Percentiles rank a stretch among this genome's conserved stretches.
phyloP scores from a whole-genome alignment of 352 stramenopile genomes.

The Pythium myriotylum region DNA sequence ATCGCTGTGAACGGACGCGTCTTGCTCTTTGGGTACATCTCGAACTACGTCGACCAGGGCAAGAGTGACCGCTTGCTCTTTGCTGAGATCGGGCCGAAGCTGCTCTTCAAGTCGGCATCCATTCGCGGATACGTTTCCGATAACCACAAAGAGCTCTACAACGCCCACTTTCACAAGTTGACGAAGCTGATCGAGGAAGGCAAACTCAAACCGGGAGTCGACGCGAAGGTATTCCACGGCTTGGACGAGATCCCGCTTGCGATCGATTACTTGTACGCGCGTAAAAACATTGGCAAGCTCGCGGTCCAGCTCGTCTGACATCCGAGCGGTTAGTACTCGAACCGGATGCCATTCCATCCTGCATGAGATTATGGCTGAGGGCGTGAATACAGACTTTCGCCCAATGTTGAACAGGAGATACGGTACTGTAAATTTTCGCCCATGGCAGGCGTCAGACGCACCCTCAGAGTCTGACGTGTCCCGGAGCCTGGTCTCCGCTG shows the following conservation, averaged over 20 bases:
- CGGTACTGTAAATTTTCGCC: no score
- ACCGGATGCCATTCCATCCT: no score
- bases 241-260: constrained; percentile 65
- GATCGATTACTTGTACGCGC: constrained; percentile 73
- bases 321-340: constrained; percentile 13
- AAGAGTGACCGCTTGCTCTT: constrained; percentile 36
- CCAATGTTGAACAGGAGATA: no score
- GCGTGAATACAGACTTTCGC: no score
- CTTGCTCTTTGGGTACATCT: constrained; percentile 63
- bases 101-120: constrained; percentile 32
- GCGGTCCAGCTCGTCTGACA: constrained; percentile 57
- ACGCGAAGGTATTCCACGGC: constrained; percentile 47
- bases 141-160: constrained; percentile 40
- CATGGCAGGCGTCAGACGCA: no score
- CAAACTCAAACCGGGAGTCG: constrained; percentile 57
- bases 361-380: no score
- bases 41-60: constrained; percentile 45
- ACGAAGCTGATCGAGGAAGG: constrained; percentile 48
- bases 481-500: no score
- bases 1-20: constrained; percentile 57
- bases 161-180: constrained; percentile 50
- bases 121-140: constrained; percentile 44
- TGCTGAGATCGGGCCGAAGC: constrained; percentile 24
- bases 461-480: no score
- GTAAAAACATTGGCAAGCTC: constrained; percentile 86